Percentiles rank a stretch among this genome's conserved stretches.
Evolutionary conservation across 1,284 basidiomycete genomes (phyloP).

Genomic region (Ustilago vetiveriae): DNA sequence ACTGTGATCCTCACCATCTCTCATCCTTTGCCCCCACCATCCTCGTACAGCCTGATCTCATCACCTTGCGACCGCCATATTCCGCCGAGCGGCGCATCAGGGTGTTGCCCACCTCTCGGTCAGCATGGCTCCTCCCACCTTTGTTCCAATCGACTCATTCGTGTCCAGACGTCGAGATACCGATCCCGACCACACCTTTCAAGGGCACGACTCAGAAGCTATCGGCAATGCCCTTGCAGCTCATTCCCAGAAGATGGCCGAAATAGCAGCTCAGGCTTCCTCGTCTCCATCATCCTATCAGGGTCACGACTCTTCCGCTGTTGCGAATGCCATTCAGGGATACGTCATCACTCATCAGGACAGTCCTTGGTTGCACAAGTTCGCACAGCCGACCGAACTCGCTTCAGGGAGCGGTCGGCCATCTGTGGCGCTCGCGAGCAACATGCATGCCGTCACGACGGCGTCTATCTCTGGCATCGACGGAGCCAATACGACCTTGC

Average conservation of each 20-base stretch:
- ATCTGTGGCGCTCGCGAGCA: background rate
- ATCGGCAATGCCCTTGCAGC: constrained; percentile 38
- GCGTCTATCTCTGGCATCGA: background rate
- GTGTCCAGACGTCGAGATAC: constrained; percentile 4
- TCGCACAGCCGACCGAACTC: constrained; percentile 4
- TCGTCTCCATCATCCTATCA: constrained; percentile 18
- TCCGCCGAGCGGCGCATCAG: background rate
- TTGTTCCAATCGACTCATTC: background rate
- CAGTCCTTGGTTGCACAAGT: constrained; percentile 19
- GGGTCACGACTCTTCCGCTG: constrained; percentile 33
- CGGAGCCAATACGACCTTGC: background rate
- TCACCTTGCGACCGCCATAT: too few relatives aligned
- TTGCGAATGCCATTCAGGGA: constrained; percentile 47
- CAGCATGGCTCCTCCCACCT: constrained; percentile 21
- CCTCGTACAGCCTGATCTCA: background rate
- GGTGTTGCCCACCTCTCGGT: background rate
- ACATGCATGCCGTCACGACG: background rate
- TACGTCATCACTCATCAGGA: constrained; percentile 41
- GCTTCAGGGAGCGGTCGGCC: background rate
- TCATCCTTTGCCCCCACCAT: background rate
- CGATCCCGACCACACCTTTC: constrained; percentile 28
- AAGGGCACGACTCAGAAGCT: constrained; percentile 43
- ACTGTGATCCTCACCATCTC: background rate
- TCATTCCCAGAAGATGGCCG: constrained; percentile 36
- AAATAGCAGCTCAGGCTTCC: constrained; percentile 20